Base-by-base conservation (phyloP, 208 protist genomes). In the Herpetomonas samuelpessoai region DNA sequence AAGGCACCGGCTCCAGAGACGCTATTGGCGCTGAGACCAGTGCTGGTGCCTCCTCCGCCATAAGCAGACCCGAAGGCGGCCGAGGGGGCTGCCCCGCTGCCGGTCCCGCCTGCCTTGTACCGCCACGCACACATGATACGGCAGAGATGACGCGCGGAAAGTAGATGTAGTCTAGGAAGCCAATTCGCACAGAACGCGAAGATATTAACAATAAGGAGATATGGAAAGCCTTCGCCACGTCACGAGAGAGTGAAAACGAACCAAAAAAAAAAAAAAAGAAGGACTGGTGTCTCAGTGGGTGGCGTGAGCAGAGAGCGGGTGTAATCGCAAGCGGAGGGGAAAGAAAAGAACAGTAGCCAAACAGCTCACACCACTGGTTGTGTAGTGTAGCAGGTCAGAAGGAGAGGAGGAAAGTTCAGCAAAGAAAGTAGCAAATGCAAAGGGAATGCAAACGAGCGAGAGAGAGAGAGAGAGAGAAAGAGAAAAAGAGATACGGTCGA, bases 71-170 rank as follows among this genome's bases (percentile, higher is more conserved):
- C 49, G n/a, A 26, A 24, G 25, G 25, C 45, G 57, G 6, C 39
- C 39, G 16, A 26, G 3, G 10, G 46, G 12, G 7, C 7, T 18
- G 35, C 44, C 6, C 35, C 31, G 27, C 30, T 16, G 41, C 26
- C 18, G 58, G 16, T 38, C 39, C 50, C 50, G 9, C 47, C 44
- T 6, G 56, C 63, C 10, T 70, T 74, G 41, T 81, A 89, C 14
- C 82, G 78, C 82, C 82, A 89, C 30, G 82, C 78, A 47, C 74
- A 81, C 74, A 81, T 80, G 41, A n/a, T n/a, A n/a, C n/a, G n/a
- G n/a, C n/a, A n/a, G n/a, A n/a, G n/a, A n/a, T n/a, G n/a, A n/a
- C n/a, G n/a, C n/a, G n/a, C n/a, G n/a, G n/a, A n/a, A n/a, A n/a
- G n/a, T n/a, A n/a, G n/a, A n/a, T n/a, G n/a, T n/a, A n/a, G 35